Evolutionary conservation across 768 basidiomycete genomes (phyloP), one percentile per base, ranked within the genome.

Genomic region (Russula brevipes): DNA sequence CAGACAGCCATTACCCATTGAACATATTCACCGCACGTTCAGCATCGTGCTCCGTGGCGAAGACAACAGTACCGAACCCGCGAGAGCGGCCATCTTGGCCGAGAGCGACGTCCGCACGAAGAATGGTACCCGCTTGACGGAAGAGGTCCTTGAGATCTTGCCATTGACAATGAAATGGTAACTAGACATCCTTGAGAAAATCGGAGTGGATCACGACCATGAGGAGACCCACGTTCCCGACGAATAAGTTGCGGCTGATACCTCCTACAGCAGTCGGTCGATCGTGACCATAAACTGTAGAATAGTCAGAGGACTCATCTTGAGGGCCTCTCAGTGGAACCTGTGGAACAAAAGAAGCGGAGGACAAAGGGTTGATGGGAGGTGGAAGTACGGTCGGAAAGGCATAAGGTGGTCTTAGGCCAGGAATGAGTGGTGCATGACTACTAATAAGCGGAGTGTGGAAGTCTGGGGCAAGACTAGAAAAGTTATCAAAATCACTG

Each of bases 61-160:
- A 96, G 0, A 89, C 82, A 1, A 98, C 94, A 1, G 90, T 96
- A 1, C 97, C 96, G 69, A 94, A 96, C 1, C 97, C 97, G 56
- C 93, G 79, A 42, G 91, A 93, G 41, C 94, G 83, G 12, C 93
- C 91, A 71, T 97, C 94, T 5, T 83, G 84, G 41, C 92, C 92
- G 38, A 93, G 82, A 17, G 89, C 89, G 24, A 97, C 90, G 68
- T 96, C 94, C 10, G 96, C 96, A 30, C 96, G 85, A 41, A 94
- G 77, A 58, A 98, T 89, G 19, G 89, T 86, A 17, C 96, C 95
- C 1, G 91, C 93, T 66, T 90, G 86, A 33, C 95, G 85, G 72
- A 98, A 96, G 5, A 98, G 81, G 74, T 98, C 95, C 75, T 98
- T 98, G 49, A 99, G 81, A 72, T 98, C 96, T 75, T 98, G 96